phyloP scores from a whole-genome alignment of 2,329 filamentous ascomycete genomes.

The Paraphaeosphaeria minitans region DNA sequence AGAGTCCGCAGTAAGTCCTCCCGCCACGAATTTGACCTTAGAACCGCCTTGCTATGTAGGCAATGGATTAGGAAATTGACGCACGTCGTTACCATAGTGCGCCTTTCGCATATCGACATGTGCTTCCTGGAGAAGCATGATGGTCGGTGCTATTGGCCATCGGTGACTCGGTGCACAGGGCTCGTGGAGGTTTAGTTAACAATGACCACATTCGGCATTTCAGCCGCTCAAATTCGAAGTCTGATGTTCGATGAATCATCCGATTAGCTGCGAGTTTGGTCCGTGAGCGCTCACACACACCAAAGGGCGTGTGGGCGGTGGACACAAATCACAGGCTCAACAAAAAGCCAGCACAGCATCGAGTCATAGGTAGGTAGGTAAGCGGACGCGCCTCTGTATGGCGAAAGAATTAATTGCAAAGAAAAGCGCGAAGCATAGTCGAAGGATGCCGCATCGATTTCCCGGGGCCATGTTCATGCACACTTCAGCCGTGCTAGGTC shows the following conservation, averaged over 20 bases:
- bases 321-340: slow-evolving; percentile 1
- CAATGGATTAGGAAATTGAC: background rate
- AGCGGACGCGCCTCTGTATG: background rate
- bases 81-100: background rate
- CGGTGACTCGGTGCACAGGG: slow-evolving; percentile 8
- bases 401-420: background rate
- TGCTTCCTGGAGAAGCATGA: slow-evolving; percentile 3
- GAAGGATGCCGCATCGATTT: slow-evolving; percentile 2
- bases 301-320: background rate
- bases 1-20: slow-evolving; percentile 1
- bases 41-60: slow-evolving; percentile 1
- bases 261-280: background rate
- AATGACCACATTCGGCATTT: slow-evolving; percentile 8
- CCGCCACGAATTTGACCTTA: slow-evolving; percentile 9
- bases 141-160: slow-evolving; percentile 3
- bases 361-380: no score
- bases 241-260: slow-evolving; percentile 5
- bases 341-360: background rate
- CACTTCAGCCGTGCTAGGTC: slow-evolving; percentile 1
- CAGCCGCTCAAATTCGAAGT: slow-evolving; percentile 1
- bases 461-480: background rate
- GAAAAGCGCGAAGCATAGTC: background rate
- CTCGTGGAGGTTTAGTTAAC: slow-evolving; percentile 6
- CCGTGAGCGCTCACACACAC: background rate
- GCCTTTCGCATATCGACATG: slow-evolving; percentile 4